phyloP scores from a whole-genome alignment of 2,329 filamentous ascomycete genomes.

The Botrytis fragariae region DNA sequence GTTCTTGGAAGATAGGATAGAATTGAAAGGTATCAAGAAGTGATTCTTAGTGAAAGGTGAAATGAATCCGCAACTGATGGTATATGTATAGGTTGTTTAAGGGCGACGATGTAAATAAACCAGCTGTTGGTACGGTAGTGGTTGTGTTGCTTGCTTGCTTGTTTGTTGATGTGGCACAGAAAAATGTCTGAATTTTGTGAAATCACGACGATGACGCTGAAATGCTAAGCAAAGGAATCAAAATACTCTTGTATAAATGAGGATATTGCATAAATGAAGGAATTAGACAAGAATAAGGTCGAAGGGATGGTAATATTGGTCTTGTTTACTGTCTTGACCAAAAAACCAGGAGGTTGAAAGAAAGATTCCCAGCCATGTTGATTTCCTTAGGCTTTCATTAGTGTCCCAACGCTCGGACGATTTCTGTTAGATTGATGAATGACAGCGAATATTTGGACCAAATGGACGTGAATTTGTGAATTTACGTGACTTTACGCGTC shows the following conservation, averaged over 20 bases:
- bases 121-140: not conserved
- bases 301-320: slow-evolving; percentile 15
- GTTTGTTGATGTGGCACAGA: slow-evolving; percentile 4
- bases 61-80: not conserved
- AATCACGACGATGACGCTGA: not conserved
- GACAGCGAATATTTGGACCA: not conserved
- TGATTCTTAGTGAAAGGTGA: not conserved
- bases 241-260: slow-evolving; percentile 14
- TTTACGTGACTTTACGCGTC: slow-evolving; percentile 15
- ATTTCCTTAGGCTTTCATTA: slow-evolving; percentile 16
- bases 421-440: not conserved
- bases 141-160: not conserved
- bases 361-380: slow-evolving; percentile 19
- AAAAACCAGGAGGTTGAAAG: slow-evolving; percentile 16
- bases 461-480: not conserved
- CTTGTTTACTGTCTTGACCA: slow-evolving; percentile 12
- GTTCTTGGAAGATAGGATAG: not conserved
- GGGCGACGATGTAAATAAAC: not conserved
- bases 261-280: slow-evolving; percentile 16
- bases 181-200: slow-evolving; percentile 5
- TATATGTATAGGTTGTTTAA: not conserved
- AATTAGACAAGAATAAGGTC: slow-evolving; percentile 10
- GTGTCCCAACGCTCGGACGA: slow-evolving; percentile 4
- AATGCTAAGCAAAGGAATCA: slow-evolving; percentile 9
- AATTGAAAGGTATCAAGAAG: not conserved